Evolutionary conservation across 2,329 filamentous ascomycete species (phyloP).

Genomic region (Neoascochyta sp.): DNA sequence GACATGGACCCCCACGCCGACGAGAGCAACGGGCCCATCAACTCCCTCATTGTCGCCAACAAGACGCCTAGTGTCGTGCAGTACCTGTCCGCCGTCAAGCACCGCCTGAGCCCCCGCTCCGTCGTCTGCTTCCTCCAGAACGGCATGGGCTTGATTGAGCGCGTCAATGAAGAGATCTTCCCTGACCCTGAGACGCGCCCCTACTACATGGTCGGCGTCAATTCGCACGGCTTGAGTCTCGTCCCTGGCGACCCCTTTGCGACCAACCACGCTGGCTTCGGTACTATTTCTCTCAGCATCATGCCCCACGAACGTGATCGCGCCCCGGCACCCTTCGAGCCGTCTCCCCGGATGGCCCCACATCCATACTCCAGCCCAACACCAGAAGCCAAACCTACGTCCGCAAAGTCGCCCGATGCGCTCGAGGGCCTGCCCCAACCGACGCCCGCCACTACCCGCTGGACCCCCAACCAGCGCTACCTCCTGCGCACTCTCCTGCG

Average conservation of each 20-base stretch:
- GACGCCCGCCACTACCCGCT: constrained; percentile 20
- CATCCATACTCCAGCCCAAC: constrained; percentile 4
- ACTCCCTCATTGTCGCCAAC: constrained; percentile 72
- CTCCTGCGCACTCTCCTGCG: constrained; percentile 63
- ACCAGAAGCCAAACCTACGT: constrained; percentile 9
- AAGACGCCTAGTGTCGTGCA: constrained; percentile 68
- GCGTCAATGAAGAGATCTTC: constrained; percentile 69
- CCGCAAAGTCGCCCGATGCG: constrained; percentile 13
- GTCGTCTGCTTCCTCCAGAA: constrained; percentile 76
- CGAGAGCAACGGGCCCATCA: constrained; percentile 47
- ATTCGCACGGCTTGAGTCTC: constrained; percentile 56
- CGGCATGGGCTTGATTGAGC: constrained; percentile 79
- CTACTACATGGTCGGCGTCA: constrained; percentile 69
- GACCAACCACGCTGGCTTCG: constrained; percentile 56
- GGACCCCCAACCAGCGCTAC: constrained; percentile 52
- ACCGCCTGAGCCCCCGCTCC: constrained; percentile 63
- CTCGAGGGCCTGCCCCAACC: constrained; percentile 11
- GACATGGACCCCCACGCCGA: constrained; percentile 12
- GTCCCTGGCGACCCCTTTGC: constrained; percentile 47
- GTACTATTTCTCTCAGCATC: constrained; percentile 56
- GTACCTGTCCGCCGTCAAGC: constrained; percentile 62
- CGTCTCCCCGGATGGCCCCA: constrained; percentile 9
- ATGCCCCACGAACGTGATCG: constrained; percentile 41
- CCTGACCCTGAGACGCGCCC: constrained; percentile 62
- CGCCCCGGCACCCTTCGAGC: constrained; percentile 23